phyloP scores from a whole-genome alignment of 2,329 filamentous ascomycete genomes.

The Hymenotorrendiella dingleyae region DNA sequence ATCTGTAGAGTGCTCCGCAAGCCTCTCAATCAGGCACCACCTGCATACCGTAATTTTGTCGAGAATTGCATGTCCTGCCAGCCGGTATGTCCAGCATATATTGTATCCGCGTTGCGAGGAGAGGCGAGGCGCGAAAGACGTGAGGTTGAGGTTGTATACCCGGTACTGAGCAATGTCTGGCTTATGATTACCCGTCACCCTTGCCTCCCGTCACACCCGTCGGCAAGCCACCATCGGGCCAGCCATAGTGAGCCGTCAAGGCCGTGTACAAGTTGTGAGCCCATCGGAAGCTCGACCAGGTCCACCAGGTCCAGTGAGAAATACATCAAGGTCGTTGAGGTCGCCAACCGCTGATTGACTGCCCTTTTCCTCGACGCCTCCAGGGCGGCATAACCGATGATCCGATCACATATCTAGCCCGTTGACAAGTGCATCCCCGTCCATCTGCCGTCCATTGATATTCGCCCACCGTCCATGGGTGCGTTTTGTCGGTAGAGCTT shows the following conservation, averaged over 20 bases:
- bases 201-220: conserved; percentile 1
- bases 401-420: too few species aligned
- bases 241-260: neutral
- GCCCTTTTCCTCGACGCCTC: neutral
- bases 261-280: neutral
- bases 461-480: neutral
- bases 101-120: too few species aligned
- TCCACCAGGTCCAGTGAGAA: too few species aligned
- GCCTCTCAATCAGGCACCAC: conserved; percentile 1
- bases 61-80: neutral
- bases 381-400: neutral
- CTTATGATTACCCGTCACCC: neutral
- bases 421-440: too few species aligned
- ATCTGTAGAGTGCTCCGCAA: neutral
- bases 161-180: neutral
- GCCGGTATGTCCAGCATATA: too few species aligned
- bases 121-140: too few species aligned
- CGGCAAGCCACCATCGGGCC: conserved; percentile 4
- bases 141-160: neutral
- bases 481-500: neutral
- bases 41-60: neutral
- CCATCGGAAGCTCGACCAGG: neutral
- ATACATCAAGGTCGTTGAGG: neutral
- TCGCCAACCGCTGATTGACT: neutral
- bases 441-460: neutral